Evolutionary conservation across 2,329 filamentous ascomycete genomes (phyloP).

Genomic region (Sordariomycetes sp.): DNA sequence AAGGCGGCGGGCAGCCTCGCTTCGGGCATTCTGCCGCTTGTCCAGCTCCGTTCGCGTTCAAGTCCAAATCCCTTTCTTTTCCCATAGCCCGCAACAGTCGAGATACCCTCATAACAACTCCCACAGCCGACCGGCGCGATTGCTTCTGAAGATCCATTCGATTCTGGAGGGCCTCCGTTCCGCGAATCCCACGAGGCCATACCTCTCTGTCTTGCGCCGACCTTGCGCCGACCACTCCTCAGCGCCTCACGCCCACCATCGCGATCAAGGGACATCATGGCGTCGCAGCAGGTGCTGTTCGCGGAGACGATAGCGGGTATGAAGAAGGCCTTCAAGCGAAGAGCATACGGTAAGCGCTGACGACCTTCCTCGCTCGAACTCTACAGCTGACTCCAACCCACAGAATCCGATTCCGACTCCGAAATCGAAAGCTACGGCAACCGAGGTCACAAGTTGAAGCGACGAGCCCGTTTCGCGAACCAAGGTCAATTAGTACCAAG

Average conservation of each 20-base stretch:
- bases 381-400: no score
- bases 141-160: no score
- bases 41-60: slow-evolving; percentile 8
- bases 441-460: slow-evolving; percentile 72
- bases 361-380: neutral
- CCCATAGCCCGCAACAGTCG: no score
- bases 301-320: slow-evolving; percentile 59
- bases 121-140: no score
- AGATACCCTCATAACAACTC: slow-evolving; percentile 1
- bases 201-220: neutral
- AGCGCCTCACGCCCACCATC: neutral
- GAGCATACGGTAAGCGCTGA: slow-evolving; percentile 42
- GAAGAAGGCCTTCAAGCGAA: slow-evolving; percentile 58
- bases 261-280: slow-evolving; percentile 19
- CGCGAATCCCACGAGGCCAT: neutral
- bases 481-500: slow-evolving; percentile 60
- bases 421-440: slow-evolving; percentile 62
- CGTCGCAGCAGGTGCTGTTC: slow-evolving; percentile 51
- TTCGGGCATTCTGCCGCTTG: slow-evolving; percentile 6
- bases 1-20: slow-evolving; percentile 21
- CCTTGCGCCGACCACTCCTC: no score
- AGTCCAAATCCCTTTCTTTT: neutral
- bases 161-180: no score
- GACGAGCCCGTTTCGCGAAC: slow-evolving; percentile 60
- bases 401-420: slow-evolving; percentile 73